These are phyloP conservation scores for Nadsonia starkeyi-henricii DNA, from an alignment of 1,139 yeast species.

Conservation along the genomic window DNA sequence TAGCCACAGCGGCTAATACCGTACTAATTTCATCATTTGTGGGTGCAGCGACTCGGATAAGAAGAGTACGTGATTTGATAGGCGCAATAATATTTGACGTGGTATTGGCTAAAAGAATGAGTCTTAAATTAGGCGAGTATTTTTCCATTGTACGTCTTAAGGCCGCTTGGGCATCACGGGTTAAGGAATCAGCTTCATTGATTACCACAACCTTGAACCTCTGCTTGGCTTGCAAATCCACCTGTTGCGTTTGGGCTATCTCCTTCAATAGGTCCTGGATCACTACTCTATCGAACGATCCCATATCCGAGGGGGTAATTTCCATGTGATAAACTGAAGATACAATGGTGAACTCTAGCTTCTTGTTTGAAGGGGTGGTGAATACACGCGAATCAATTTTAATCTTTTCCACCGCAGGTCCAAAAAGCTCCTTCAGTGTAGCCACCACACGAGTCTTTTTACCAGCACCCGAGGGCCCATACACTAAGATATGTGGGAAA, in stretches of 20 bases:
- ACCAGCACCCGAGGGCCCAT: constrained; percentile 96
- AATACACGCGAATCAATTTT: constrained; percentile 84
- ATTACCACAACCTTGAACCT: constrained; percentile 84
- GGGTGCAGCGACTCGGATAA: constrained; percentile 82
- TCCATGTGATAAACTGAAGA: constrained; percentile 85
- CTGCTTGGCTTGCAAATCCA: constrained; percentile 60
- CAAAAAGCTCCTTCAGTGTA: constrained; percentile 66
- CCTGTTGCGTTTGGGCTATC: constrained; percentile 89
- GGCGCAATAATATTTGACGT: constrained; percentile 90
- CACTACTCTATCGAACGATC: constrained; percentile 85
- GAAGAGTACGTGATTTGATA: constrained; percentile 79
- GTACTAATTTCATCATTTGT: constrained; percentile 37
- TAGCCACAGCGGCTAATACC: constrained; percentile 43
- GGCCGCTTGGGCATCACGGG: constrained; percentile 96
- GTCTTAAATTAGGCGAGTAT: constrained; percentile 73
- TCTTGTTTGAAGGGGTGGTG: constrained; percentile 53
- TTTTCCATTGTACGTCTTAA: constrained; percentile 96
- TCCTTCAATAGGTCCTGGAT: constrained; percentile 89
- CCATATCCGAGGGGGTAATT: constrained; percentile 94
- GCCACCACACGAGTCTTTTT: constrained; percentile 88
- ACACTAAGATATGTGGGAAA: constrained; percentile 80
- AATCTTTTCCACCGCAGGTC: constrained; percentile 66
- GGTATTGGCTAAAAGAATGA: constrained; percentile 74
- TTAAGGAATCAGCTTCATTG: constrained; percentile 84
- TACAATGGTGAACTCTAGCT: constrained; percentile 80